These are phyloP conservation scores for Parastagonospora avenae DNA, from an alignment of 2,329 filamentous ascomycete genomes.

Conservation along the genomic window DNA sequence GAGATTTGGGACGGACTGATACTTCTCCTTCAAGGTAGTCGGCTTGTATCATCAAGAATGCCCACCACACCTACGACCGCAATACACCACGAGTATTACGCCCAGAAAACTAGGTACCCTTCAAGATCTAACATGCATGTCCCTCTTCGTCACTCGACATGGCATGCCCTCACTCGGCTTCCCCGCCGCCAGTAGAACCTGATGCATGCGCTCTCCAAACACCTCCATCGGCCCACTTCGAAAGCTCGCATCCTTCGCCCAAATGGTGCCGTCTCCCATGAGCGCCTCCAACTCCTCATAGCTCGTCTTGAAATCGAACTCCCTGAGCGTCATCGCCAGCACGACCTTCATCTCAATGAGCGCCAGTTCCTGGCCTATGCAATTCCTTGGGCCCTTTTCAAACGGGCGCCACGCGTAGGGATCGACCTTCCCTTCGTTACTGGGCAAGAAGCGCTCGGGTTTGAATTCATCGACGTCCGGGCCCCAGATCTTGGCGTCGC, in stretches of 20 bases:
- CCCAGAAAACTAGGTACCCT: neutral
- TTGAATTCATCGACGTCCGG: slow-evolving; percentile 23
- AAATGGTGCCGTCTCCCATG: slow-evolving; percentile 21
- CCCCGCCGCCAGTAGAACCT: slow-evolving; percentile 29
- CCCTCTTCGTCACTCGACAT: slow-evolving; percentile 22
- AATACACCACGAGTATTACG: too few species aligned
- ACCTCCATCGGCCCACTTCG: slow-evolving; percentile 20
- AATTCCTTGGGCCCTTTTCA: slow-evolving; percentile 41
- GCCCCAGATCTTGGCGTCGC: slow-evolving; percentile 23
- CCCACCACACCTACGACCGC: too few species aligned
- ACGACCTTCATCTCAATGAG: slow-evolving; percentile 23
- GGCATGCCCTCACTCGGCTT: slow-evolving; percentile 36
- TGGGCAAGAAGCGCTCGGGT: slow-evolving; percentile 30
- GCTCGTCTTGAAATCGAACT: slow-evolving; percentile 27
- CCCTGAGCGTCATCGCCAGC: slow-evolving; percentile 28
- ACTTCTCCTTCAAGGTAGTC: too few species aligned
- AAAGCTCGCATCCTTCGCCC: slow-evolving; percentile 18
- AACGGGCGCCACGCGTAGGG: slow-evolving; percentile 44
- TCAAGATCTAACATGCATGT: neutral
- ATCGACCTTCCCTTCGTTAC: slow-evolving; percentile 13
- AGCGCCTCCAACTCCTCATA: slow-evolving; percentile 19
- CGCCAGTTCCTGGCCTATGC: slow-evolving; percentile 27
- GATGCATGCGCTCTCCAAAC: slow-evolving; percentile 33
- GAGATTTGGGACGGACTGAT: too few species aligned
- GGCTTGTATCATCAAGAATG: too few species aligned